Percentiles rank a stretch among this genome's conserved stretches.
Evolutionary conservation across 805 yeast species (phyloP).

Genomic region (Hanseniaspora thailandica): DNA sequence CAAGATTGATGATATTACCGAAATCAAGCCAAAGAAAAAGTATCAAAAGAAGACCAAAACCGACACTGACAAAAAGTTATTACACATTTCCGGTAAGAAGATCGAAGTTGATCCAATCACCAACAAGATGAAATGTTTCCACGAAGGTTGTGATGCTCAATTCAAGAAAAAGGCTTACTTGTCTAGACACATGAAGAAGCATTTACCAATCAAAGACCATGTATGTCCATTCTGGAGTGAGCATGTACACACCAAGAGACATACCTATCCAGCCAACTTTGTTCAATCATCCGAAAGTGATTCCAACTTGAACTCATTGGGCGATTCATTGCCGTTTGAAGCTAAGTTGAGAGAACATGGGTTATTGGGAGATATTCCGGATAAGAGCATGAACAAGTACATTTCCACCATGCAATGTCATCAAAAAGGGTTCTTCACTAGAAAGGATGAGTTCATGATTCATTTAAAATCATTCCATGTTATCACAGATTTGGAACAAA

Average conservation of each 20-base stretch:
- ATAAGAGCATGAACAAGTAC: slow-evolving; percentile 14
- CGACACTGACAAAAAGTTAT: not conserved
- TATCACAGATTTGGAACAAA: slow-evolving; percentile 39
- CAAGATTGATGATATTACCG: not conserved
- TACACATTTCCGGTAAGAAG: slow-evolving; percentile 4
- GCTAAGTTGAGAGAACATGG: slow-evolving; percentile 2
- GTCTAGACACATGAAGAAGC: slow-evolving; percentile 74
- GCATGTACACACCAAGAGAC: slow-evolving; percentile 18
- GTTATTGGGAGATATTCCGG: not conserved
- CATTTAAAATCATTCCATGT: slow-evolving; percentile 70
- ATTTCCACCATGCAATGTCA: slow-evolving; percentile 36
- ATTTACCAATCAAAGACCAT: slow-evolving; percentile 63
- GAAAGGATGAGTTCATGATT: slow-evolving; percentile 72
- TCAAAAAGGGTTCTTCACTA: slow-evolving; percentile 56
- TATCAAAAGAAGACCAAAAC: not conserved
- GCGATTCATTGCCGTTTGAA: slow-evolving; percentile 16
- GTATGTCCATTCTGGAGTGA: slow-evolving; percentile 58
- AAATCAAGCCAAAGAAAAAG: not conserved
- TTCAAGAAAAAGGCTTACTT: slow-evolving; percentile 60
- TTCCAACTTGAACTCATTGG: not conserved
- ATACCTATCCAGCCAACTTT: not conserved
- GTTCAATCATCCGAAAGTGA: not conserved
- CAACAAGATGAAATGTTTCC: slow-evolving; percentile 8
- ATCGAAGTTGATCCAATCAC: slow-evolving; percentile 12
- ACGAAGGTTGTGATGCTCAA: slow-evolving; percentile 47